A percentile compares a stretch with the other conserved stretches of the same genome.
phyloP scores from a whole-genome alignment of 2,329 filamentous ascomycete species.

The Arthrobotrys iridis region DNA sequence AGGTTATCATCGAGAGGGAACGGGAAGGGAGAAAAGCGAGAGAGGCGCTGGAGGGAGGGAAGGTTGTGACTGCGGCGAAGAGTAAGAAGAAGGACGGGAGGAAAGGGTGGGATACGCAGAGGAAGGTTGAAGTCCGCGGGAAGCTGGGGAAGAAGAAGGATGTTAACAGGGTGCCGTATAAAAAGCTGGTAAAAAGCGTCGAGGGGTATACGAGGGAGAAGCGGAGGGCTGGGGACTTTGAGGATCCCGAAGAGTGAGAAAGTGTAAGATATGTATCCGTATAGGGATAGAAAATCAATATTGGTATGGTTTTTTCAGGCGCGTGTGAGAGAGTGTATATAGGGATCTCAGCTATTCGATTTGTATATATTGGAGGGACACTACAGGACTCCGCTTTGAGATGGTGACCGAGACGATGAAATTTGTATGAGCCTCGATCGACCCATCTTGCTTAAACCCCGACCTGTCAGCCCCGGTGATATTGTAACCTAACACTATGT shows the following conservation, averaged over 20 bases:
- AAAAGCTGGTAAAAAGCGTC: constrained; percentile 13
- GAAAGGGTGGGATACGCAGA: constrained; percentile 4
- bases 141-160: constrained; percentile 3
- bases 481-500: too few species aligned
- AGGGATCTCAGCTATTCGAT: constrained; percentile 14
- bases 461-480: too few species aligned
- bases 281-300: too few species aligned
- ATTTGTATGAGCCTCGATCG: too few species aligned
- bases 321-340: constrained; percentile 7
- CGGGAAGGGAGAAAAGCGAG: background rate
- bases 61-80: background rate
- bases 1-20: constrained; percentile 65
- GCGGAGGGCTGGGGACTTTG: background rate
- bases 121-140: background rate
- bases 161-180: constrained; percentile 12
- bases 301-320: background rate
- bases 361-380: constrained; percentile 15
- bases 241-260: background rate
- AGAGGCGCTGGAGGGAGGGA: background rate
- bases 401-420: too few species aligned
- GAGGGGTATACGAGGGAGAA: constrained; percentile 14
- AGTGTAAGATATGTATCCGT: background rate
- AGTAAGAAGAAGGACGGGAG: constrained; percentile 7
- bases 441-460: too few species aligned
- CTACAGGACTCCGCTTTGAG: constrained; percentile 17